Percentiles rank a stretch among this genome's conserved stretches.
These are phyloP conservation scores for Mangifera indica DNA, from an alignment of 345 rosid species.

Conservation along the genomic window DNA sequence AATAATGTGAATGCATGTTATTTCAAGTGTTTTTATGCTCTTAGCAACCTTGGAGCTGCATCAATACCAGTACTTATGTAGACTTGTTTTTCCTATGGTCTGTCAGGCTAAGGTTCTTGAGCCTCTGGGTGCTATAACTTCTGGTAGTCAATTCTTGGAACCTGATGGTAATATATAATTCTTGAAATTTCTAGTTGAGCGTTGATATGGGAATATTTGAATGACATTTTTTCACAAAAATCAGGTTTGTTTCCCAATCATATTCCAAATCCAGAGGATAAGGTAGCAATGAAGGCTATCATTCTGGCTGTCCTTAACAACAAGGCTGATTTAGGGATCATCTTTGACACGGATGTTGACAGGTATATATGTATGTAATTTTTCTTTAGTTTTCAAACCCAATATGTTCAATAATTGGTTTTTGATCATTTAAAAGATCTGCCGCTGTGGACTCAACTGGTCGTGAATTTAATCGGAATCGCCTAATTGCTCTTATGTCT, in stretches of 20 bases:
- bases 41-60: background rate
- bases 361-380: conserved; percentile 43
- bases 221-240: conserved; percentile 13
- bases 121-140: conserved; percentile 88
- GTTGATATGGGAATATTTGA: conserved; percentile 14
- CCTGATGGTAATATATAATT: conserved; percentile 69
- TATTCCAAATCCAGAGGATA: conserved; percentile 98
- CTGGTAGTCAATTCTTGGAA: conserved; percentile 96
- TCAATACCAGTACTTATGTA: conserved; percentile 5
- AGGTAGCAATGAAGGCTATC: conserved; percentile 85
- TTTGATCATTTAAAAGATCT: conserved; percentile 52
- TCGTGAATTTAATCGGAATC: conserved; percentile 85
- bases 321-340: conserved; percentile 94
- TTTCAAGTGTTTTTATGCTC: background rate
- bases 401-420: background rate
- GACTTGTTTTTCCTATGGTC: conserved; percentile 15
- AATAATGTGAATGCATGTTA: background rate
- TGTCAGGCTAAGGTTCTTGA: conserved; percentile 89
- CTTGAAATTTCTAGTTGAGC: conserved; percentile 11
- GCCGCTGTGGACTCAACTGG: conserved; percentile 98
- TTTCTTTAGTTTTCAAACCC: background rate
- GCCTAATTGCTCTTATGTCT: conserved; percentile 82
- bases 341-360: conserved; percentile 98
- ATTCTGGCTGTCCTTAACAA: conserved; percentile 83
- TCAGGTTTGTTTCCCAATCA: conserved; percentile 95